Evolutionary conservation across 192 early-diverging fungal genomes (phyloP).

Genomic region (Mortierella alpina): DNA sequence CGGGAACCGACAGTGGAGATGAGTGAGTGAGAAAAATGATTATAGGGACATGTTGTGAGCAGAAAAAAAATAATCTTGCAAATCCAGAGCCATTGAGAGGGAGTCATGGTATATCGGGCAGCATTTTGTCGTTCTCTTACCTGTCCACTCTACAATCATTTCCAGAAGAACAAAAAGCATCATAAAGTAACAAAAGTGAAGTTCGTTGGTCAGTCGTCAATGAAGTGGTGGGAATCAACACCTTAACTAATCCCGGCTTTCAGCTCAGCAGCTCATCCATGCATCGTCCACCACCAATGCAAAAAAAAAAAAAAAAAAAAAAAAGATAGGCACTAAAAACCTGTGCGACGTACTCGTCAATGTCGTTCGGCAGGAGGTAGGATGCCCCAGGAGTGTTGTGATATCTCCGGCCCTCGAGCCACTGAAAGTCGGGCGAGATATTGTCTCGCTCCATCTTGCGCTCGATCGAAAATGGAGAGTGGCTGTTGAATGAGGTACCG

Average conservation of each 20-base stretch:
- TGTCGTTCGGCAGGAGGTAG: conserved; percentile 44
- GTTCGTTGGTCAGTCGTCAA: neutral
- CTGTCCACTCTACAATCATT: conserved; percentile 3
- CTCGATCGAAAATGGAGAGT: neutral
- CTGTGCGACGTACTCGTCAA: conserved; percentile 45
- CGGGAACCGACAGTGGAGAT: too few relatives aligned
- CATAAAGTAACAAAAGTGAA: neutral
- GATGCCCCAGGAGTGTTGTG: conserved; percentile 33
- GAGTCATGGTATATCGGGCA: too few relatives aligned
- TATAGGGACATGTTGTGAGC: neutral
- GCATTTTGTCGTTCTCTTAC: neutral
- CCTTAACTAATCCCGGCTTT: neutral
- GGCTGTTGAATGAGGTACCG: neutral
- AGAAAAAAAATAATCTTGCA: neutral
- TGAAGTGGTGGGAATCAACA: conserved; percentile 1
- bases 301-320: neutral
- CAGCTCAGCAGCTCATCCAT: neutral
- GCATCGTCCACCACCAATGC: neutral
- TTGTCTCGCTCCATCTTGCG: conserved; percentile 8
- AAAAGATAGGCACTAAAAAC: neutral
- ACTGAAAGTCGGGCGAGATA: conserved; percentile 35
- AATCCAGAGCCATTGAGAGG: neutral
- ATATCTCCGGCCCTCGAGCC: conserved; percentile 42
- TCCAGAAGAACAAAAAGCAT: too few relatives aligned
- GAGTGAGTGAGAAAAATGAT: neutral